Evolutionary conservation across 2,329 filamentous ascomycete species (phyloP), one percentile per base, ranked within the genome.

Genomic region (Colletotrichum sp.): DNA sequence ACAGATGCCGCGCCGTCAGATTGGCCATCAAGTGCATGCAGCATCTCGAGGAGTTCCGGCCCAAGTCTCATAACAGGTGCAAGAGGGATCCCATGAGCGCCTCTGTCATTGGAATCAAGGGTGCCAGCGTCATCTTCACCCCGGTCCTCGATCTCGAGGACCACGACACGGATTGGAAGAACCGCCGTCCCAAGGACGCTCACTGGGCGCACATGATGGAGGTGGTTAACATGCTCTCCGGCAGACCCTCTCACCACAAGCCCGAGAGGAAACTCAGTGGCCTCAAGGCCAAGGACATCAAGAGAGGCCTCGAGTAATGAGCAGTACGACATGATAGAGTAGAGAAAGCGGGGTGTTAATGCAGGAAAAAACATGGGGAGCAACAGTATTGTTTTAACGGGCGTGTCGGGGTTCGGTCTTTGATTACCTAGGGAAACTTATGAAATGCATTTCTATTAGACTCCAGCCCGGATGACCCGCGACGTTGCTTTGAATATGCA

Each of bases 11-110:
- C 63, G 96, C 97, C 3, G 94, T 98, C 28, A 91, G 97, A 67
- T 93, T 99, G 81, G 95, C 96, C 12, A 97, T 98, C 85, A 96
- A 96, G 87, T 98, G 95, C 83, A 94, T 98, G 82, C 93, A 98
- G 87, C 96, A 98, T 82, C 88, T 99, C 6, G 97, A 99, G 86
- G 85, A 86, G 27, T 98, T 93, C 81, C 92, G 92, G 8, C 92
- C 91, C 67, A 91, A 92, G 80, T 88, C 90, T 44, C 90, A 91
- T 76, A 88, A 90, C 52, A 91, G 93, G 77, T 94, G 98, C 77
- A 91, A 92, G 77, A 89, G 91, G 32, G 94, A 98, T 82, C 91
- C 93, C 6, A 87, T 93, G 83, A 96, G 93, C 69, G 90, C 93
- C 4, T 89, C 92, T 0, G 95, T 99, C 52, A 98, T 99, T 81